These are phyloP conservation scores for Tuctoria greenei DNA, from an alignment of 176 grass and related monocot species.

Conservation along the genomic window DNA sequence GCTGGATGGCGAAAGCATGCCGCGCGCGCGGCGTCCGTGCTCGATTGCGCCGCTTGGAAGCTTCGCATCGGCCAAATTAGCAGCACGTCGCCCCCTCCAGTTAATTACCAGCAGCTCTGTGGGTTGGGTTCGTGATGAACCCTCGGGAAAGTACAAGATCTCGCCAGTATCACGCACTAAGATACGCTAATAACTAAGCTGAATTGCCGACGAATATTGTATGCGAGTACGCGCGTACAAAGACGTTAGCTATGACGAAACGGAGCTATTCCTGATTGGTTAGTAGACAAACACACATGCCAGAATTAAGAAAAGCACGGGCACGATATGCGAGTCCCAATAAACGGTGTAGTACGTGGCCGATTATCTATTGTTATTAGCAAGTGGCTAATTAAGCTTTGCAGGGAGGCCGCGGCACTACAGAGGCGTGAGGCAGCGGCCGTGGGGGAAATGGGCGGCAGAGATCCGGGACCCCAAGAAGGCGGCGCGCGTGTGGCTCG, in stretches of 20 bases:
- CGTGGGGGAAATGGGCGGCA: conserved; percentile 72
- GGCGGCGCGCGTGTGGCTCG: conserved; percentile 66
- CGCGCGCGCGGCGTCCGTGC: conserved; percentile 29
- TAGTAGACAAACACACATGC: not conserved
- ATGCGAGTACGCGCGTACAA: conserved; percentile 8
- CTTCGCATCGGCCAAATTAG: conserved; percentile 33
- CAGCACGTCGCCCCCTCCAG: not conserved
- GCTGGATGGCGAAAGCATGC: conserved; percentile 36
- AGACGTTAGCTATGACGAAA: not conserved
- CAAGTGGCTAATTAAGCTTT: not conserved
- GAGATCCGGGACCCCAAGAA: conserved; percentile 70
- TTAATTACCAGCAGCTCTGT: not conserved
- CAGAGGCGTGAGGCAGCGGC: conserved; percentile 63
- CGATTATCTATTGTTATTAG: not conserved
- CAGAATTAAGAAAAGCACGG: not conserved
- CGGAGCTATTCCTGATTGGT: not conserved
- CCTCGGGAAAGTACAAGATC: not conserved
- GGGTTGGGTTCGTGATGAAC: not conserved
- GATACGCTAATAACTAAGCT: conserved; percentile 31
- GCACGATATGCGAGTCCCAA: not conserved
- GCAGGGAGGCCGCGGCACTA: conserved; percentile 51
- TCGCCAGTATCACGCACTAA: conserved; percentile 26
- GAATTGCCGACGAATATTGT: conserved; percentile 35
- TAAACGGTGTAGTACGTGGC: no score
- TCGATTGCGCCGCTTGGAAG: conserved; percentile 46